Base-by-base conservation (phyloP, 345 rosid genomes). In the Salix brachista region DNA sequence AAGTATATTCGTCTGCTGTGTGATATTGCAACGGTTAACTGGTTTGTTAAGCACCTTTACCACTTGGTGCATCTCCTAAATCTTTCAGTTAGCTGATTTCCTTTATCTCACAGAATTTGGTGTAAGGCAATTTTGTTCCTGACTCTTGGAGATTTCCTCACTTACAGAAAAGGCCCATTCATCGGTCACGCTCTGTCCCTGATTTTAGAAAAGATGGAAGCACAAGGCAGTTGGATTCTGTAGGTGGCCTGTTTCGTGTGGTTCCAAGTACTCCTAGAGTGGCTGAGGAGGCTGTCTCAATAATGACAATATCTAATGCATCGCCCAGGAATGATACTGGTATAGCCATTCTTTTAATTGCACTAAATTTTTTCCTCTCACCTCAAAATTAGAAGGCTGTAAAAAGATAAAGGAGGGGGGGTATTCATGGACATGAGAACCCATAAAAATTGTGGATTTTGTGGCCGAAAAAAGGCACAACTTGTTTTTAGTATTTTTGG, bases 181-280 rank as follows among this genome's bases (percentile, higher is more conserved):
- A 89, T 77, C 94, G 98, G 19, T 93, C 99, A 70, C 94, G 62
- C 69, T 96, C 99, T 41, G 94, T 96, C 70, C 98, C 99, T 7
- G 84, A 78, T 75, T 81, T 93, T 36, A 82, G 69, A 77, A 85
- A 93, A 88, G 92, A 89, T 39, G 92, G 85, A 80, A 87, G 86
- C 80, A 67, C 73, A 46, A 84, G 73, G 79, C 87, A 81, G 42
- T 58, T 71, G 73, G 87, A 88, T 76, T 79, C 90, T 60, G 72
- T 75, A 36, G 79, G 87, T 26, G 85, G 89, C 56, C 69, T 85
- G 73, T 88, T 90, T 80, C 92, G 98, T 39, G 90, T 96, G 56
- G 78, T 96, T 80, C 94, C 91, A 19, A 81, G 90, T 65, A 93
- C 94, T 48, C 84, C 92, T 62, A 70, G 58, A 50, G 77, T 62